Evolutionary conservation across 805 yeast species (phyloP).

Genomic region (Lipomyces starkeyi): DNA sequence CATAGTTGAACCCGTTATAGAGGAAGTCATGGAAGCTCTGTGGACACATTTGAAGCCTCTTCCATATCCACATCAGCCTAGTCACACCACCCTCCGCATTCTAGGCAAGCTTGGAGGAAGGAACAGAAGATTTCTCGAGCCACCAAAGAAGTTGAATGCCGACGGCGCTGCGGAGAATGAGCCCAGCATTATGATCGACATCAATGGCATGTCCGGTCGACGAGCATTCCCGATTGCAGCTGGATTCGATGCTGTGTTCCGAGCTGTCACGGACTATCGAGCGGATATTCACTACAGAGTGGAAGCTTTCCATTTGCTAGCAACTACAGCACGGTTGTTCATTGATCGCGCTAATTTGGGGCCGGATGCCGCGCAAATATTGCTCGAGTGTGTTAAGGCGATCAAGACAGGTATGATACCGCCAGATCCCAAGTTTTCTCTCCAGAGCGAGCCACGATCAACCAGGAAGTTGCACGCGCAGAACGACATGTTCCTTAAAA

Average conservation of each 20-base stretch:
- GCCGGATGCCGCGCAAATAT: slow-evolving; percentile 22
- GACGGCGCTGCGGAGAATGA: slow-evolving; percentile 62
- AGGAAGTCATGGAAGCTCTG: slow-evolving; percentile 89
- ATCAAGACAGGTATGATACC: slow-evolving; percentile 34
- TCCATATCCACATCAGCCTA: slow-evolving; percentile 93
- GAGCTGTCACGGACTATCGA: slow-evolving; percentile 69
- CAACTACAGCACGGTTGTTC: slow-evolving; percentile 68
- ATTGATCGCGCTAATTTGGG: slow-evolving; percentile 53
- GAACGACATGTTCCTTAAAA: slow-evolving; percentile 64
- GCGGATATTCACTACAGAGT: slow-evolving; percentile 67
- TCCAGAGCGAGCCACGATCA: slow-evolving; percentile 28
- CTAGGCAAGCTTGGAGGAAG: slow-evolving; percentile 97
- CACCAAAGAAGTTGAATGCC: slow-evolving; percentile 69
- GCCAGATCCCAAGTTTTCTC: slow-evolving; percentile 33
- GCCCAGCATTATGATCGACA: slow-evolving; percentile 66
- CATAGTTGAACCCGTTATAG: slow-evolving; percentile 92
- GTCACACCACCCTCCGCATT: slow-evolving; percentile 91
- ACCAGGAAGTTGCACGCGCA: slow-evolving; percentile 48
- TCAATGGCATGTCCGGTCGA: slow-evolving; percentile 68
- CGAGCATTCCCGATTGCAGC: slow-evolving; percentile 82
- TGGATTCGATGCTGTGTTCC: slow-evolving; percentile 78
- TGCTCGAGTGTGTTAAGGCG: slow-evolving; percentile 30
- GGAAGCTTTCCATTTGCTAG: slow-evolving; percentile 77
- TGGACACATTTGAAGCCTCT: slow-evolving; percentile 91
- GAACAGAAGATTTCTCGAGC: slow-evolving; percentile 81